Conservation (phyloP, 495 filamentous ascomycete species). For the Aspergillus mulundensis region DNA sequence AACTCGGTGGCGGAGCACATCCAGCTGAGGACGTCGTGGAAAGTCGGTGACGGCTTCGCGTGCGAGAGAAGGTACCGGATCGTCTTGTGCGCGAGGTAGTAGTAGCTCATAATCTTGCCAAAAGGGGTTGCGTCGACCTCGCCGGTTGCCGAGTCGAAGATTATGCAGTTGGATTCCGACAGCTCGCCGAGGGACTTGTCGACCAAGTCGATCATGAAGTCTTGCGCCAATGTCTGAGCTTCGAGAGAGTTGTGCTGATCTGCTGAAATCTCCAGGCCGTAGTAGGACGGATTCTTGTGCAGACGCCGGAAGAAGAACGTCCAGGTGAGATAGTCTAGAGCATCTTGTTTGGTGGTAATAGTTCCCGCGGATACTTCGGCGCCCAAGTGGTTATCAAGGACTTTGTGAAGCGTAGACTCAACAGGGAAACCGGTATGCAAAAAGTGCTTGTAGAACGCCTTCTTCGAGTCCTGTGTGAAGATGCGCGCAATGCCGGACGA, state of each 20-base stretch:
- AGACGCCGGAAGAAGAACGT: conserved; percentile 98
- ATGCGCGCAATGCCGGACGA: conserved; percentile 92
- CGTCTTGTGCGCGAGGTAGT: conserved; percentile 96
- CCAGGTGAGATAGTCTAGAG: conserved; percentile 97
- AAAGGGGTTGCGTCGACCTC: conserved; percentile 84
- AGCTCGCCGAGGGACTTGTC: conserved; percentile 78
- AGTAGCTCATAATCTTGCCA: conserved; percentile 98
- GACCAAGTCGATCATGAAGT: conserved; percentile 89
- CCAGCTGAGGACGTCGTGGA: conserved; percentile 86
- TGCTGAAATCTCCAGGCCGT: conserved; percentile 88
- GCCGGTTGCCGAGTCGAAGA: conserved; percentile 71
- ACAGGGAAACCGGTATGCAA: conserved; percentile 97
- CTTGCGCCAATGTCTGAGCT: conserved; percentile 79
- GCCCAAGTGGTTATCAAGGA: conserved; percentile 93
- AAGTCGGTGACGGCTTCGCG: conserved; percentile 71
- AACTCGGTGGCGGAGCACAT: conserved; percentile 94
- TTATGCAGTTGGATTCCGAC: conserved; percentile 75
- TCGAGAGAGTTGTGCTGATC: conserved; percentile 89
- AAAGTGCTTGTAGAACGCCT: conserved; percentile 99
- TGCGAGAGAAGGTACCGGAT: conserved; percentile 75
- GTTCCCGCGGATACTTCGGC: conserved; percentile 94
- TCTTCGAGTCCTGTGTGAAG: conserved; percentile 96
- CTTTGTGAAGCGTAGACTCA: conserved; percentile 92
- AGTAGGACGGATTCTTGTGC: conserved; percentile 98
- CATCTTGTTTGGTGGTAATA: conserved; percentile 90